Evolutionary conservation across 345 rosid genomes (phyloP).

Genomic region (Populus ilicifolia): DNA sequence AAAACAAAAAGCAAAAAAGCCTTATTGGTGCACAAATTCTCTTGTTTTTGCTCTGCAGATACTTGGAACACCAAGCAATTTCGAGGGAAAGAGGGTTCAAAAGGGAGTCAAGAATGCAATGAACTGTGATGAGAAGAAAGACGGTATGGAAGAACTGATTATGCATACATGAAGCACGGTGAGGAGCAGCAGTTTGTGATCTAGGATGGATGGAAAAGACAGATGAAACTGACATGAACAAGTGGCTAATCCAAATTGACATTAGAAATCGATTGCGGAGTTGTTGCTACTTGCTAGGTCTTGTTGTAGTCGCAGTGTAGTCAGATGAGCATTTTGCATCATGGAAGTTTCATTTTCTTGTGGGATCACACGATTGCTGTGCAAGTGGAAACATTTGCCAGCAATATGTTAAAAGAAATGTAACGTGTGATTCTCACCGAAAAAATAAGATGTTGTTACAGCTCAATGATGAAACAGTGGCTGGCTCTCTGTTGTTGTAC

Average conservation of each 20-base stretch:
- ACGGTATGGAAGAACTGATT: not conserved
- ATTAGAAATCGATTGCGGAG: not conserved
- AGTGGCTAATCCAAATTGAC: not conserved
- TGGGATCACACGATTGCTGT: not conserved
- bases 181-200: not conserved
- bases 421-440: not conserved
- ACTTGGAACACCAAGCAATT: not conserved
- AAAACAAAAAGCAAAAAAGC: not conserved
- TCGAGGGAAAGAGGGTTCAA: not conserved
- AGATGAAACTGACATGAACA: not conserved
- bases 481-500: too few species aligned
- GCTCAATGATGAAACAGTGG: not conserved
- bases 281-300: not conserved
- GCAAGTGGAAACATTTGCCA: not conserved
- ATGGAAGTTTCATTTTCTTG: not conserved
- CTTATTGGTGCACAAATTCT: too few species aligned
- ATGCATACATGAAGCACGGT: not conserved
- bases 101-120: not conserved
- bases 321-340: not conserved
- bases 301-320: not conserved
- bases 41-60: not conserved
- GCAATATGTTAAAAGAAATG: not conserved
- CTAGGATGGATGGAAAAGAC: not conserved
- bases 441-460: not conserved
- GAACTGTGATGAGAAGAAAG: not conserved